Evolutionary conservation across 257 asterid genomes (phyloP), one percentile per base, ranked within the genome.

Genomic region (Solanum sparsipilum): DNA sequence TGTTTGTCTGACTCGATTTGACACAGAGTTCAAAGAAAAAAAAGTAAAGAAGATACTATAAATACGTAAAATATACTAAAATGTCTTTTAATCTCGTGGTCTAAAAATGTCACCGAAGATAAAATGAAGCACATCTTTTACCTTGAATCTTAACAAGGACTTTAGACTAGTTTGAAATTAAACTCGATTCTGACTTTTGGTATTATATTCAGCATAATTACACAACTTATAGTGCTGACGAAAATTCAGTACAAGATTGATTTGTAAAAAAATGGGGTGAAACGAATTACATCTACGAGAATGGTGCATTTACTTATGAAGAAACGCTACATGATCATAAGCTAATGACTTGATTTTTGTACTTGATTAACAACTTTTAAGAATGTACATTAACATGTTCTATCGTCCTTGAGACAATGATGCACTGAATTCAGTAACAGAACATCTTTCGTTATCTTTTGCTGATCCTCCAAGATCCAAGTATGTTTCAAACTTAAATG

Each of bases 391-490:
- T 46, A 15, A 5, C 36, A 56, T 15, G 39, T 85, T n/a, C 11
- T 81, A 88, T 25, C 90, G 75, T 63, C 88, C 88, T 20, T 88
- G 88, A 72, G 79, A 67, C 35, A 23, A 44, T 0, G 91, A 81
- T 48, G 56, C 25, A 27, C 70, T 86, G 0, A 79, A 46, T 23
- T 58, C 75, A 52, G 36, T 72, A 4, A 81, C 12, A 32, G 90
- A 88, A 79, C 39, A 34, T 68, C 20, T 81, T 2, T 79, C 38
- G 16, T 81, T 81, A 29, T 81, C 21, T 7, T 38, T 8, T 39
- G 44, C 13, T n/a, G 88, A 35, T 7, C 29, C 20, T 2, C 1
- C 86, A 5, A 38, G 29, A 15, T 86, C 84, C 88, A 88, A 39
- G 72, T 70, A 60, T 23, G 73, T 84, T 46, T 88, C 84, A 32